Conservation (phyloP, 2,329 filamentous ascomycete genomes). For the Phoma herbarum region DNA sequence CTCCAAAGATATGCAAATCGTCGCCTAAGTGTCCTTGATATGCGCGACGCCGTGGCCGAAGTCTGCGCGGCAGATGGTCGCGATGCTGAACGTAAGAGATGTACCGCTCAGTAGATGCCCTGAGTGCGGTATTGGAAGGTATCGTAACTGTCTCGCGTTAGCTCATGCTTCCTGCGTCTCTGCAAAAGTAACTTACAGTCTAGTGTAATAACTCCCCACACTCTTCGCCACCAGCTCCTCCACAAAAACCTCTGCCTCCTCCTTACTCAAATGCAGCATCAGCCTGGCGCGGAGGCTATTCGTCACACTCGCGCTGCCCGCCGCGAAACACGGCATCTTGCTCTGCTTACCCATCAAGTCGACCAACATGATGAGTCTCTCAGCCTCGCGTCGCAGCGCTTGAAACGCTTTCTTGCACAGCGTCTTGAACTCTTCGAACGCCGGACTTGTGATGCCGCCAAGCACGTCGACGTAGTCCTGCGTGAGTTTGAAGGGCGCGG, state of each 20-base stretch:
- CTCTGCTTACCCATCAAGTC: slow-evolving; percentile 85
- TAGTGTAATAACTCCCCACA: slow-evolving; percentile 85
- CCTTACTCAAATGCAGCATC: slow-evolving; percentile 81
- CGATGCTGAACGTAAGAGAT: no score
- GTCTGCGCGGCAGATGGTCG: neutral
- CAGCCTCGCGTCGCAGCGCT: slow-evolving; percentile 78
- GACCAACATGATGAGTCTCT: slow-evolving; percentile 82
- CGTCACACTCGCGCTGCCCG: slow-evolving; percentile 75
- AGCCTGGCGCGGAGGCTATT: slow-evolving; percentile 76
- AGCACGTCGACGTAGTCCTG: slow-evolving; percentile 87
- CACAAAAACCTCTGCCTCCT: slow-evolving; percentile 82
- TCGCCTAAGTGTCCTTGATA: neutral
- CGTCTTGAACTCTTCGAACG: slow-evolving; percentile 78
- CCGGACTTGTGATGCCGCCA: slow-evolving; percentile 73
- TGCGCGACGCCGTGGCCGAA: neutral
- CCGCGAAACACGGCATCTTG: slow-evolving; percentile 82
- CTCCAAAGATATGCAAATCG: neutral
- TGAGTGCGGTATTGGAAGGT: slow-evolving; percentile 89
- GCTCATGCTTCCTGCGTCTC: neutral
- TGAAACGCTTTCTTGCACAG: slow-evolving; percentile 87
- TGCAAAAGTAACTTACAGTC: slow-evolving; percentile 67
- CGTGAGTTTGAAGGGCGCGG: slow-evolving; percentile 85
- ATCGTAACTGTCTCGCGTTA: slow-evolving; percentile 68
- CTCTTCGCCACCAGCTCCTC: slow-evolving; percentile 84
- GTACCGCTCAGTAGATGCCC: slow-evolving; percentile 74